These are phyloP conservation scores for Viola pubescens DNA, from an alignment of 441 rosid species.

Conservation along the genomic window DNA sequence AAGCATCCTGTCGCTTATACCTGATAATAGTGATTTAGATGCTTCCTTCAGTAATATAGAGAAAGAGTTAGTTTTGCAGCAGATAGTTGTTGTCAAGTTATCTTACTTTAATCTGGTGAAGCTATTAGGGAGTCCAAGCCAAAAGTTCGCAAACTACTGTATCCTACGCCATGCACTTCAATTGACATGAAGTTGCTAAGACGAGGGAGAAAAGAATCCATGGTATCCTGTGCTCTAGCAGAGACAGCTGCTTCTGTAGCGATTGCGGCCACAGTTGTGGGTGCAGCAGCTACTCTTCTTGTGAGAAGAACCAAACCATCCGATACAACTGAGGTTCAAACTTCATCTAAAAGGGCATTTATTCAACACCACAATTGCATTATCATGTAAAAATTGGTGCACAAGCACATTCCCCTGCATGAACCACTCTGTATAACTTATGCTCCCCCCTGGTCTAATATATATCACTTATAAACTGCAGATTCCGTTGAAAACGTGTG, in stretches of 20 bases:
- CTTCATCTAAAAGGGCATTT: background rate
- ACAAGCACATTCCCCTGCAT: too few species aligned
- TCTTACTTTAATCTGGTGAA: constrained; percentile 26
- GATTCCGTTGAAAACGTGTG: constrained; percentile 57
- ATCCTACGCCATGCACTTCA: constrained; percentile 17
- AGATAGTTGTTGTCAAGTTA: constrained; percentile 7
- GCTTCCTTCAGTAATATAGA: too few species aligned
- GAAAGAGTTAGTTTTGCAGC: background rate
- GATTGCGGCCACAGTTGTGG: constrained; percentile 68
- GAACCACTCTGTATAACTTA: too few species aligned
- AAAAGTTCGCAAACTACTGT: constrained; percentile 9
- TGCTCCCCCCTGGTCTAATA: too few species aligned
- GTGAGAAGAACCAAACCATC: constrained; percentile 47
- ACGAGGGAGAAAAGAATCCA: constrained; percentile 22
- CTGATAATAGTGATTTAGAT: background rate
- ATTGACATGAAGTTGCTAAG: constrained; percentile 15
- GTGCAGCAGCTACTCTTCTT: constrained; percentile 74
- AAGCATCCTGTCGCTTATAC: too few species aligned
- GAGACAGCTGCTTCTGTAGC: constrained; percentile 77
- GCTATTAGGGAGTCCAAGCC: constrained; percentile 28
- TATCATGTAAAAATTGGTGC: too few species aligned
- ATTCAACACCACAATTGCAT: too few species aligned
- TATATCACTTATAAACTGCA: constrained; percentile 19
- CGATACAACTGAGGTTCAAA: constrained; percentile 40
- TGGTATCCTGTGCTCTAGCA: constrained; percentile 34